Evolutionary conservation across 2,329 filamentous ascomycete genomes (phyloP).

Genomic region (Hansfordia pulvinata): DNA sequence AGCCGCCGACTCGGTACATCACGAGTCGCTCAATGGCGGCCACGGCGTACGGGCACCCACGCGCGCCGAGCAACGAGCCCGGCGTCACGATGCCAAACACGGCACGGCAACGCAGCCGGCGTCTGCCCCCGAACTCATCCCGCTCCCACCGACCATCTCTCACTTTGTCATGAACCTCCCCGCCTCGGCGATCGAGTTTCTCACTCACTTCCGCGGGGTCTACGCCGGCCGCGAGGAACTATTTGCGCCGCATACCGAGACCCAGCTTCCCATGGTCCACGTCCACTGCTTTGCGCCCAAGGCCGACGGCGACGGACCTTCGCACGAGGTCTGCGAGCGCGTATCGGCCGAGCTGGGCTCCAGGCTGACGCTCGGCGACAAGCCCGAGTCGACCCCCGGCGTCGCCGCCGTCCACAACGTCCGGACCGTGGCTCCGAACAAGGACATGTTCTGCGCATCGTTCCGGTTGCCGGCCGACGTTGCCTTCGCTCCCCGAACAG

Average conservation of each 20-base stretch:
- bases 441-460: constrained; percentile 92
- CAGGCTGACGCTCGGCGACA: constrained; percentile 39
- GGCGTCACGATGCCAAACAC: constrained; percentile 11
- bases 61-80: constrained; percentile 25
- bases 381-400: constrained; percentile 28
- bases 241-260: constrained; percentile 45
- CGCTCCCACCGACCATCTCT: constrained; percentile 62
- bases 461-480: constrained; percentile 76
- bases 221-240: constrained; percentile 59
- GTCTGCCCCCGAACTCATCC: constrained; percentile 17
- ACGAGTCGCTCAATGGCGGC: constrained; percentile 34
- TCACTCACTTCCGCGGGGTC: constrained; percentile 61
- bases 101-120: too few species aligned
- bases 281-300: constrained; percentile 91
- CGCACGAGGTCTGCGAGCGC: constrained; percentile 50
- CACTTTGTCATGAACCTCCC: constrained; percentile 99
- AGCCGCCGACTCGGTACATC: constrained; percentile 47
- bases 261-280: constrained; percentile 68
- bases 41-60: constrained; percentile 39
- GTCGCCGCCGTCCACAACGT: constrained; percentile 54
- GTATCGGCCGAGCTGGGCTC: constrained; percentile 48
- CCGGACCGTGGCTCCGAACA: constrained; percentile 80
- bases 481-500: constrained; percentile 46
- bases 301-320: constrained; percentile 56
- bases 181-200: constrained; percentile 75